Evolutionary conservation across 495 filamentous ascomycete genomes (phyloP), one percentile per base, ranked within the genome.

Genomic region (Achaetomiella virescens): DNA sequence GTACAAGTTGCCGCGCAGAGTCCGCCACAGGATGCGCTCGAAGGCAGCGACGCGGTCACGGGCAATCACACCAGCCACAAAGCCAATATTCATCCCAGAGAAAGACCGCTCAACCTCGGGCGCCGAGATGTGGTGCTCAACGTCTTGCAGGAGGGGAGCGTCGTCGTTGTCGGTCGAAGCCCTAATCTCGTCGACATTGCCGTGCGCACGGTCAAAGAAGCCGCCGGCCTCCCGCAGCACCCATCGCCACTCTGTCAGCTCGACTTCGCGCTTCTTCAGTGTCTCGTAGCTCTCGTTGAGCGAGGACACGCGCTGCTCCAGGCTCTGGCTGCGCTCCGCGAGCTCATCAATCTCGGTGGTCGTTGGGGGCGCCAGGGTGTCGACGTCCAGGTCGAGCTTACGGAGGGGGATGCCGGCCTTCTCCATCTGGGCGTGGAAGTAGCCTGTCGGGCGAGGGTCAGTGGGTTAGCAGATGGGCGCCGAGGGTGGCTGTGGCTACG

Each of bases 201-300:
- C 93, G 67, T 95, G 91, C 35, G 91, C 91, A 55, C 93, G 81
- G 67, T 99, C 93, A 64, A 99, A 99, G 73, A 99, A 97, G 48
- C 89, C 87, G 40, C 93, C 93, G 43, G 95, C 88, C 75, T 99
- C 92, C 53, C 88, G 83, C 56, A 99, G 71, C 49, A 99, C 93
- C 90, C 91, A 96, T 66, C 93, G 84, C 91, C 91, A 97, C 71
- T 99, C 95, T 22, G 86, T 93, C 59, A 97, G 79, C 75, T 99
- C 95, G 53, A 96, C 87, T 76, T 97, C 93, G 46, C 92, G 84
- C 74, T 90, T 95, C 83, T 96, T 97, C 70, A 99, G 75, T 15
- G 89, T 96, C 76, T 99, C 93, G 71, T 97, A 97, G 75, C 90
- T 97, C 64, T 96, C 91, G 63, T 97, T 97, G 35, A 97, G 74